These are phyloP conservation scores for Cladochytrium tenue DNA, from an alignment of 371 early-diverging fungal genomes.

Conservation along the genomic window DNA sequence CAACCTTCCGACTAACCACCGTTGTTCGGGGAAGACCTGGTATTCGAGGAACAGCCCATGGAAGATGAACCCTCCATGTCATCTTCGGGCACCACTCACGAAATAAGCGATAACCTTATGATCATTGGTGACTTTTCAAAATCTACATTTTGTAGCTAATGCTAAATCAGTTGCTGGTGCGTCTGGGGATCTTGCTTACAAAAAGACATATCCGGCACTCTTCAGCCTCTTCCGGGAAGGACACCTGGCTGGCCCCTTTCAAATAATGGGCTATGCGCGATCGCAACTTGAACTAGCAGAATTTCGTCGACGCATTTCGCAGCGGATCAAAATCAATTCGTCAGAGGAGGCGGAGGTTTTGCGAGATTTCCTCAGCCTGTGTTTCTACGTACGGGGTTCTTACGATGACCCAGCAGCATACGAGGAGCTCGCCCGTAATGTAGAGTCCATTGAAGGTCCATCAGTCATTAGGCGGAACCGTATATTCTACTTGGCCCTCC, in stretches of 20 bases:
- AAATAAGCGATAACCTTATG: background rate
- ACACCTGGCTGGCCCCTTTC: slow-evolving; percentile 72
- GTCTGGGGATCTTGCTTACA: slow-evolving; percentile 94
- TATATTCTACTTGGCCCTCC: slow-evolving; percentile 97
- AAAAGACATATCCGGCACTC: slow-evolving; percentile 97
- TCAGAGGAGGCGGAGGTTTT: slow-evolving; percentile 59
- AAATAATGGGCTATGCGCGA: slow-evolving; percentile 96
- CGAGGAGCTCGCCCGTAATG: slow-evolving; percentile 58
- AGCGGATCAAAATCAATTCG: slow-evolving; percentile 60
- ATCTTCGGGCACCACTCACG: too few relatives aligned
- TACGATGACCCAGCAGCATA: slow-evolving; percentile 85
- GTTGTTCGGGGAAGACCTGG: background rate
- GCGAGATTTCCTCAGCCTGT: slow-evolving; percentile 70
- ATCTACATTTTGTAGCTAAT: too few relatives aligned
- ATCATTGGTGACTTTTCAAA: background rate
- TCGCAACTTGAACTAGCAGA: slow-evolving; percentile 72
- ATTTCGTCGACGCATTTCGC: slow-evolving; percentile 75
- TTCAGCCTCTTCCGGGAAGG: slow-evolving; percentile 78
- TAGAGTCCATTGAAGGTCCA: slow-evolving; percentile 45
- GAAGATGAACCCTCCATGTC: background rate
- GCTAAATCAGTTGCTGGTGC: too few relatives aligned
- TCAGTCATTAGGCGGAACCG: slow-evolving; percentile 43
- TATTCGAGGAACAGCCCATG: background rate
- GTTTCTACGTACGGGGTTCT: slow-evolving; percentile 84
- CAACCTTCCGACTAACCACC: background rate